Evolutionary conservation across 331 rosid genomes (phyloP).

Genomic region (Malus hybrid): DNA sequence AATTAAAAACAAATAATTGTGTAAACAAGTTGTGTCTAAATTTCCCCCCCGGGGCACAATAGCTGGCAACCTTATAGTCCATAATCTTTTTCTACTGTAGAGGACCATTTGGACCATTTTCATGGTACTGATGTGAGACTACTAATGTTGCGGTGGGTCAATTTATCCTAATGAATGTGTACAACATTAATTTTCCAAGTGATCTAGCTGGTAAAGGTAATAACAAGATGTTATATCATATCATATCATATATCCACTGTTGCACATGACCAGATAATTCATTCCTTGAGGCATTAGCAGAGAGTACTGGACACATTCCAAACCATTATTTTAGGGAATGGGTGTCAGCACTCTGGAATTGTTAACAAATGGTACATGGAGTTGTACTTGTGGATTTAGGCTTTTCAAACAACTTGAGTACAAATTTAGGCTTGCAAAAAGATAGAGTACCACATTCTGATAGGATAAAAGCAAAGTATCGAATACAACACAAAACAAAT

Average conservation of each 20-base stretch:
- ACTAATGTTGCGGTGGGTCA: not conserved
- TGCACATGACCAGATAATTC: slow-evolving; percentile 1
- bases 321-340: not conserved
- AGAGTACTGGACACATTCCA: not conserved
- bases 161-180: not conserved
- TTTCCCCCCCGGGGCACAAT: not conserved
- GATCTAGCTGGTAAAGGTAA: not conserved
- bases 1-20: too few relatives aligned
- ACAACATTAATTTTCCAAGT: not conserved
- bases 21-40: too few relatives aligned
- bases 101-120: not conserved
- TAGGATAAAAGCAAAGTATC: not conserved
- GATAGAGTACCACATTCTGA: not conserved
- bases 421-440: not conserved
- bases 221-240: not conserved
- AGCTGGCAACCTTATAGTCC: not conserved
- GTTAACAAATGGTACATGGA: not conserved
- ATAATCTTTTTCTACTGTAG: not conserved
- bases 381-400: not conserved
- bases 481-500: not conserved
- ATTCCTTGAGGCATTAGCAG: not conserved
- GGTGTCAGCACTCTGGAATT: not conserved
- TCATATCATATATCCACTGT: not conserved
- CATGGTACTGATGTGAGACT: not conserved
- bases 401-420: not conserved